phyloP scores from a whole-genome alignment of 2,329 filamentous ascomycete genomes.

The Byssothecium circinans region DNA sequence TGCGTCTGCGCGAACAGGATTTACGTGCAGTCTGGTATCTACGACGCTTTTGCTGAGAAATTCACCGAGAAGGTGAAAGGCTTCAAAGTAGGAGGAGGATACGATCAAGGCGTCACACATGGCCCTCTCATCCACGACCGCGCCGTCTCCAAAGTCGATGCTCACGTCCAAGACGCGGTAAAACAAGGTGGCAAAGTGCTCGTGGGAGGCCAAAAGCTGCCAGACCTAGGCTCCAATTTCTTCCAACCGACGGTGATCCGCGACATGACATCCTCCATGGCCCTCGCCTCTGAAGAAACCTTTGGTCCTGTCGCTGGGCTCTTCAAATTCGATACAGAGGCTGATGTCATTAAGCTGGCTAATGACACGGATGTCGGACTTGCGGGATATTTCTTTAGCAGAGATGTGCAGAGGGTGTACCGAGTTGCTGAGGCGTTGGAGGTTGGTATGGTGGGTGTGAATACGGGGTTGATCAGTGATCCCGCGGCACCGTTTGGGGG shows the following conservation, averaged over 20 bases:
- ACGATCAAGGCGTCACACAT: slow-evolving; percentile 70
- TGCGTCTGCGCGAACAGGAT: slow-evolving; percentile 81
- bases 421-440: slow-evolving; percentile 68
- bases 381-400: slow-evolving; percentile 89
- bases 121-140: slow-evolving; percentile 84
- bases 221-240: slow-evolving; percentile 80
- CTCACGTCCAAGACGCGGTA: slow-evolving; percentile 41
- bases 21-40: slow-evolving; percentile 76
- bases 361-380: slow-evolving; percentile 84
- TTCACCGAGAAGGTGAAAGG: slow-evolving; percentile 71
- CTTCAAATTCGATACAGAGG: slow-evolving; percentile 85
- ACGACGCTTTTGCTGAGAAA: slow-evolving; percentile 70
- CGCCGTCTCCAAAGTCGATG: slow-evolving; percentile 53
- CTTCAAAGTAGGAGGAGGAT: slow-evolving; percentile 78
- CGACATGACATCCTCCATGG: slow-evolving; percentile 84
- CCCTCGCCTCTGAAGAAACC: slow-evolving; percentile 83
- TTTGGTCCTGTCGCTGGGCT: slow-evolving; percentile 92
- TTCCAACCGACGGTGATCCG: slow-evolving; percentile 87
- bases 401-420: slow-evolving; percentile 60
- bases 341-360: slow-evolving; percentile 81
- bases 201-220: slow-evolving; percentile 65
- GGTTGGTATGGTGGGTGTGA: slow-evolving; percentile 79
- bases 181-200: slow-evolving; percentile 38
- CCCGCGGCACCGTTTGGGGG: slow-evolving; percentile 52
- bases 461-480: slow-evolving; percentile 55